phyloP scores from a whole-genome alignment of 441 rosid species.

The Lepidium campestre region DNA sequence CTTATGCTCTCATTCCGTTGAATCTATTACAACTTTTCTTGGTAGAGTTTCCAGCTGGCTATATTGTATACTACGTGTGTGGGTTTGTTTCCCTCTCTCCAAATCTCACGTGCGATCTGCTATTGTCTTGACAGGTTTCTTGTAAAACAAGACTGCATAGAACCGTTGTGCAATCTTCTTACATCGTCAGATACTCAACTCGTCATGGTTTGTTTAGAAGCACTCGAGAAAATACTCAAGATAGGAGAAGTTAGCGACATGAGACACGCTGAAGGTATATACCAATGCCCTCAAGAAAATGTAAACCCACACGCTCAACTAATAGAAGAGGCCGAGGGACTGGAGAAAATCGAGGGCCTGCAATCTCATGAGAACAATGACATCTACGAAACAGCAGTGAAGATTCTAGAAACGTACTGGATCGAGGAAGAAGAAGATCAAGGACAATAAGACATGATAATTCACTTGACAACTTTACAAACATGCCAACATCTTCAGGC shows the following conservation, averaged over 20 bases:
- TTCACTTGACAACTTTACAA: conserved; percentile 15
- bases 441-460: conserved; percentile 20
- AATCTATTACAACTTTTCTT: neutral
- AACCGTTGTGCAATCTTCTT: conserved; percentile 55
- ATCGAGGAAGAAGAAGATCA: conserved; percentile 36
- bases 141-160: conserved; percentile 49
- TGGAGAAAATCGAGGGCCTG: conserved; percentile 55
- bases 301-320: conserved; percentile 41
- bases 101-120: neutral
- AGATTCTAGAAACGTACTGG: conserved; percentile 53
- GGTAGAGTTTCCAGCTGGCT: conserved; percentile 4
- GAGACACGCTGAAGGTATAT: conserved; percentile 27
- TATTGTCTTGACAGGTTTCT: conserved; percentile 37
- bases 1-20: neutral
- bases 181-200: conserved; percentile 50
- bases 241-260: conserved; percentile 46
- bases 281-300: conserved; percentile 17
- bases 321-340: conserved; percentile 55
- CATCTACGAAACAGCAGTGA: conserved; percentile 45
- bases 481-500: conserved; percentile 18
- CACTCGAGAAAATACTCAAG: conserved; percentile 55
- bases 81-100: conserved; percentile 2
- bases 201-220: conserved; percentile 53
- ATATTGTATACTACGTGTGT: neutral
- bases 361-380: conserved; percentile 55